phyloP scores from a whole-genome alignment of 2,329 filamentous ascomycete genomes.

The Diaporthe citriasiana region DNA sequence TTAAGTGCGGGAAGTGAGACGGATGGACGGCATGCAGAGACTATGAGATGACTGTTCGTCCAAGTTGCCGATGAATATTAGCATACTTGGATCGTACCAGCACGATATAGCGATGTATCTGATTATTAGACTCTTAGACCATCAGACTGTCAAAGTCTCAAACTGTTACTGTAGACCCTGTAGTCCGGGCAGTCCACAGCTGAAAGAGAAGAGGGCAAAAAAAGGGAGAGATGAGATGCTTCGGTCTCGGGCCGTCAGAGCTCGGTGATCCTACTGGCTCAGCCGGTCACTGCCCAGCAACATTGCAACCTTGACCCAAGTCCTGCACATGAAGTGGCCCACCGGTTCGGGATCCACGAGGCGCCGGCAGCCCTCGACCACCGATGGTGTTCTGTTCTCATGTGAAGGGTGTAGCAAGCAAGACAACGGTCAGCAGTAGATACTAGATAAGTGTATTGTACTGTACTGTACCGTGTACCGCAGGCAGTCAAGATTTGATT shows the following conservation, averaged over 20 bases:
- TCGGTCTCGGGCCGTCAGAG: constrained; percentile 7
- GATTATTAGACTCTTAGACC: neutral
- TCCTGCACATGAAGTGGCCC: neutral
- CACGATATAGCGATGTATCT: neutral
- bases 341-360: constrained; percentile 1
- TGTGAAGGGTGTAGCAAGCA: neutral
- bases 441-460: too few relatives aligned
- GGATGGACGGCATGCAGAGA: neutral
- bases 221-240: neutral
- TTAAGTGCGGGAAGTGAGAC: neutral
- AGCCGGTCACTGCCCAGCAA: neutral
- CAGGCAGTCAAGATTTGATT: neutral
- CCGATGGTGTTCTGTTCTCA: neutral
- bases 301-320: constrained; percentile 20
- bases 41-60: neutral
- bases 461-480: too few relatives aligned
- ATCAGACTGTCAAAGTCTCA: neutral
- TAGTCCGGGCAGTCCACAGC: neutral
- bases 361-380: neutral
- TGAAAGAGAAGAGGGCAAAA: neutral
- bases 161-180: neutral
- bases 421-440: neutral
- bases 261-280: too few relatives aligned
- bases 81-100: neutral
- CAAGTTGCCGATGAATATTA: neutral